These are phyloP conservation scores for Elymus sibiricus DNA, from an alignment of 176 grass and related monocot genomes.

Conservation along the genomic window DNA sequence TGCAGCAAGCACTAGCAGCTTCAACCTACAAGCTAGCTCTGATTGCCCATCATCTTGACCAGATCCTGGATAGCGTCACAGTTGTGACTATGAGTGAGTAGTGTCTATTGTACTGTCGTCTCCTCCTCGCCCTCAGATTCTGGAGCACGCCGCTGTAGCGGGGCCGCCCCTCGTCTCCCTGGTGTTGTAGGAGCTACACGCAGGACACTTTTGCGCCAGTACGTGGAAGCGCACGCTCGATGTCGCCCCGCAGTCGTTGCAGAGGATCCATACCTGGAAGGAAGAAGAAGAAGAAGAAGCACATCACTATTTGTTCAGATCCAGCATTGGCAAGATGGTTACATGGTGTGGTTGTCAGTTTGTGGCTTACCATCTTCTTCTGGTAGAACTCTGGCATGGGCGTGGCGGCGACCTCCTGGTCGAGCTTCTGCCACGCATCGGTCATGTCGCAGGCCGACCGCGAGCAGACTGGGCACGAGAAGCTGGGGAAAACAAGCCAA, in stretches of 20 bases:
- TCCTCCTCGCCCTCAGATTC: neutral
- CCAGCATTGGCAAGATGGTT: neutral
- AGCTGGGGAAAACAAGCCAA: conserved; percentile 33
- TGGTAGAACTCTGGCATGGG: conserved; percentile 74
- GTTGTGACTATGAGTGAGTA: too few relatives aligned
- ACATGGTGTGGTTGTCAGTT: neutral
- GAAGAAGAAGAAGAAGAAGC: neutral
- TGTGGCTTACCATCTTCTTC: conserved; percentile 69
- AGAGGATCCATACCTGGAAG: conserved; percentile 76
- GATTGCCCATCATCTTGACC: neutral
- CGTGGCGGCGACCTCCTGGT: conserved; percentile 70
- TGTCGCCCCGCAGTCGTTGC: conserved; percentile 75
- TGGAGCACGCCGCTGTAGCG: conserved; percentile 23
- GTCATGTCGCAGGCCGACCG: conserved; percentile 76
- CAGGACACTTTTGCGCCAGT: conserved; percentile 71
- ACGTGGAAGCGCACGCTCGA: conserved; percentile 70
- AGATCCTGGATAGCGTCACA: neutral
- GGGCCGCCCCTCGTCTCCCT: conserved; percentile 55
- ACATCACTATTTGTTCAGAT: neutral
- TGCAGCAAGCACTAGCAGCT: neutral
- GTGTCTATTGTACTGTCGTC: neutral
- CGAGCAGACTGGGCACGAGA: conserved; percentile 83
- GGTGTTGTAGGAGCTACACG: conserved; percentile 80
- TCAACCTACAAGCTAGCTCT: neutral
- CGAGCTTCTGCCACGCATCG: conserved; percentile 58